Evolutionary conservation across 1,284 basidiomycete species (phyloP), one percentile per base, ranked within the genome.

Genomic region (Golubevia pallescens): DNA sequence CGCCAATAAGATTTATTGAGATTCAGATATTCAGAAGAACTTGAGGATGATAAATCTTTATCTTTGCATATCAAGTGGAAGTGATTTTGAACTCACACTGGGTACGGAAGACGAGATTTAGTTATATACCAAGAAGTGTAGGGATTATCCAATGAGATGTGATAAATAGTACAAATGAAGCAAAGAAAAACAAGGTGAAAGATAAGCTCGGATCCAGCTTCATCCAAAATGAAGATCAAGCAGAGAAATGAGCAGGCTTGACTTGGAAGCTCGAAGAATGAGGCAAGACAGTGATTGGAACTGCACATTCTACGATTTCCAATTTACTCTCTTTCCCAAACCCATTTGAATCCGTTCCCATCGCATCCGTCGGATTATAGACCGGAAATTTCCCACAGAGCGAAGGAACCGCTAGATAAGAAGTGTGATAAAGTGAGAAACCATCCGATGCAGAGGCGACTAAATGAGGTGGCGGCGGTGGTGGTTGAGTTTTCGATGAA

Each of bases 221-320:
- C n/a, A n/a, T n/a, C n/a, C n/a, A n/a, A n/a, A n/a, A 28, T 28
- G 28, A 28, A 28, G n/a, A n/a, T 57, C 38, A 80, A 8, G 78
- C 78, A 38, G 69, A 71, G 53, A 81, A 73, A 19, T 69, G 68
- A 1, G 74, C 76, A 24, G 74, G 69, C 14, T 71, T 68, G 3
- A 75, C 66, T 38, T 68, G 67, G 54, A 71, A 76, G 24, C 68
- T 70, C 6, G 78, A 77, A 34, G 71, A 76, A 65, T 77, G 75
- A 6, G 81, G 74, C 53, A 81, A 58, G 48, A 84, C 71, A 13
- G 60, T 65, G 1, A 84, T 66, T 2, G 82, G 79, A 6, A 84
- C 76, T 1, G 79, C 72, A 58, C 80, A 83, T 57, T 84, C 82
- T 14, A 84, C 80, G 7, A 81, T 80, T 51, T 84, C 82, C 1